Conservation (phyloP, 306 rosid genomes). For the Phaseolus lunatus region DNA sequence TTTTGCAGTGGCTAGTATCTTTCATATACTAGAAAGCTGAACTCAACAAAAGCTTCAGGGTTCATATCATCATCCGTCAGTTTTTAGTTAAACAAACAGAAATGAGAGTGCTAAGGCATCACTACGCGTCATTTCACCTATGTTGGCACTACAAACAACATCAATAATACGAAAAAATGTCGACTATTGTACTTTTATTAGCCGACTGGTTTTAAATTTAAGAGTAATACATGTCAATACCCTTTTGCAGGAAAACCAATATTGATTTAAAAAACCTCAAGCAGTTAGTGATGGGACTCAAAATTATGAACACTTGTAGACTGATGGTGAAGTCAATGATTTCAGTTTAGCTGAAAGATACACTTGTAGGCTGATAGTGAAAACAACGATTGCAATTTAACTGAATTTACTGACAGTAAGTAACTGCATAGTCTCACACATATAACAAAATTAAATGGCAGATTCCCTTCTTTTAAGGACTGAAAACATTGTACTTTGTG, state of each 20-base stretch:
- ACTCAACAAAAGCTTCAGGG: constrained; percentile 35
- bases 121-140: too few species aligned
- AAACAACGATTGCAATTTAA: constrained; percentile 38
- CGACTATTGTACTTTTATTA: constrained; percentile 2
- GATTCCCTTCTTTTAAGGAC: constrained; percentile 19
- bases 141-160: too few species aligned
- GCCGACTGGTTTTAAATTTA: constrained; percentile 20
- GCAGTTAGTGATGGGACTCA: constrained; percentile 13
- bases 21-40: constrained; percentile 30
- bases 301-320: constrained; percentile 30
- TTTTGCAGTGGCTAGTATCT: not conserved
- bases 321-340: constrained; percentile 19
- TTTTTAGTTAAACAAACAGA: not conserved
- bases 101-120: too few species aligned
- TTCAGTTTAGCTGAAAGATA: constrained; percentile 35
- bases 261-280: constrained; percentile 23
- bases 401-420: constrained; percentile 30
- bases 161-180: not conserved
- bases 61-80: constrained; percentile 8
- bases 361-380: not conserved
- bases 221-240: constrained; percentile 27
- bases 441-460: constrained; percentile 29
- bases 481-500: not conserved
- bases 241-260: constrained; percentile 26
- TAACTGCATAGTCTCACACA: constrained; percentile 20